Percentiles rank a stretch among this genome's conserved stretches.
These are phyloP conservation scores for Capsella rubella DNA, from an alignment of 441 rosid genomes.

Conservation along the genomic window DNA sequence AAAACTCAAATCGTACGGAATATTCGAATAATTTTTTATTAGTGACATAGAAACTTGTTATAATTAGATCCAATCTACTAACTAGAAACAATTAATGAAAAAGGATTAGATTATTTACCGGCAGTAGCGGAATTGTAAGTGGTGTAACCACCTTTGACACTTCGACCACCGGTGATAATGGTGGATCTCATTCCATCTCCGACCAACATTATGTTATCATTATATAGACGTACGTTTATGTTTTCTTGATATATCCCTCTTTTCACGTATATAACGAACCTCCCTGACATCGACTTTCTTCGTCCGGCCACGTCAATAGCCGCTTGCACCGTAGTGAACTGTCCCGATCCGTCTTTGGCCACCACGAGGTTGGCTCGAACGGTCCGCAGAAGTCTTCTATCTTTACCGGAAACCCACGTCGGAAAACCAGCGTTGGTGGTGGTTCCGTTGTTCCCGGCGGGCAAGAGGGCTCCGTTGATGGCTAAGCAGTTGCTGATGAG, in stretches of 20 bases:
- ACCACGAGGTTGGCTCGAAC: conserved; percentile 67
- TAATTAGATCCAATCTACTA: conserved; percentile 32
- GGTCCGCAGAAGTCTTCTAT: conserved; percentile 52
- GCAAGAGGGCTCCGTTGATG: conserved; percentile 54
- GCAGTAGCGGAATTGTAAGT: conserved; percentile 89
- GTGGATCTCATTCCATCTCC: conserved; percentile 83
- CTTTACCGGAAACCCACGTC: conserved; percentile 55
- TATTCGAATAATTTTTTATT: neutral
- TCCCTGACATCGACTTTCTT: conserved; percentile 52
- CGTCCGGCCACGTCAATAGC: conserved; percentile 72
- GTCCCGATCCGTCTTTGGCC: conserved; percentile 81
- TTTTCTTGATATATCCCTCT: conserved; percentile 80
- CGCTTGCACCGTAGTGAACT: conserved; percentile 62
- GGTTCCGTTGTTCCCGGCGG: conserved; percentile 20
- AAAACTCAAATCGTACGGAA: conserved; percentile 22
- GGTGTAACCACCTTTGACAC: conserved; percentile 79
- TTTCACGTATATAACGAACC: conserved; percentile 76
- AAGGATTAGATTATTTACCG: conserved; percentile 49
- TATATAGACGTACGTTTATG: conserved; percentile 58
- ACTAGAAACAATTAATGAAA: neutral
- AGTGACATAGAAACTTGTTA: conserved; percentile 7
- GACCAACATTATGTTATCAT: conserved; percentile 67
- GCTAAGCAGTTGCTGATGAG: conserved; percentile 57
- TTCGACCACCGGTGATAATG: conserved; percentile 67
- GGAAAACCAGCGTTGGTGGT: conserved; percentile 46